Conservation (phyloP, 805 yeast genomes). For the Zygosaccharomyces bisporus region DNA sequence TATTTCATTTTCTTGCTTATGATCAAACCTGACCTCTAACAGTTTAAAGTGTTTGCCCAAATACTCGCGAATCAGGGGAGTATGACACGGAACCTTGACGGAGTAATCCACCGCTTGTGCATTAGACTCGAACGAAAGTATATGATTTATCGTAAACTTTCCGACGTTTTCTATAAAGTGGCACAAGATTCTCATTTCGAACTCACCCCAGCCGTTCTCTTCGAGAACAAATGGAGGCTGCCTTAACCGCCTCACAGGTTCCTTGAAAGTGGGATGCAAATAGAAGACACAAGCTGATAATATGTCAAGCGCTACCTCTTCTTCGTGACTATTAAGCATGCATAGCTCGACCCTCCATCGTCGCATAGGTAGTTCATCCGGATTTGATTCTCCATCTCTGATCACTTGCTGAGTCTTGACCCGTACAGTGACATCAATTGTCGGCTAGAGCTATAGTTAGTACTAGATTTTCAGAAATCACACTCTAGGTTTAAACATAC, state of each 20-base stretch:
- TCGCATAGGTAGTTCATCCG: conserved; percentile 77
- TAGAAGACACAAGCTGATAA: conserved; percentile 85
- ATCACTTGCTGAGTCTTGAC: conserved; percentile 82
- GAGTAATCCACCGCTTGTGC: conserved; percentile 72
- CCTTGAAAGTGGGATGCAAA: conserved; percentile 87
- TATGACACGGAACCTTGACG: conserved; percentile 66
- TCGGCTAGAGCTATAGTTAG: conserved; percentile 7
- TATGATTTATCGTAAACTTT: conserved; percentile 75
- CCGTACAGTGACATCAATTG: conserved; percentile 72
- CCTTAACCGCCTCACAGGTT: conserved; percentile 71
- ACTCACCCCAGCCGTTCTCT: conserved; percentile 98
- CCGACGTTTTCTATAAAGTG: conserved; percentile 77
- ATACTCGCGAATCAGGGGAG: conserved; percentile 60
- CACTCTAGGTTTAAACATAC: not conserved
- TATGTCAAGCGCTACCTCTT: conserved; percentile 73
- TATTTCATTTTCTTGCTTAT: conserved; percentile 35
- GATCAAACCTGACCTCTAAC: conserved; percentile 44
- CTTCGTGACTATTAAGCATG: conserved; percentile 71
- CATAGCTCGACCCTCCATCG: conserved; percentile 78
- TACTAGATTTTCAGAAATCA: not conserved
- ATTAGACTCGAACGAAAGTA: conserved; percentile 72
- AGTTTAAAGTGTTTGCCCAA: conserved; percentile 73
- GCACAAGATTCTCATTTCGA: conserved; percentile 74
- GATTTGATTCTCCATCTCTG: conserved; percentile 65
- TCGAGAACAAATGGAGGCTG: conserved; percentile 77